These are phyloP conservation scores for Goffeauzyma gilvescens DNA, from an alignment of 768 basidiomycete genomes.

Conservation along the genomic window DNA sequence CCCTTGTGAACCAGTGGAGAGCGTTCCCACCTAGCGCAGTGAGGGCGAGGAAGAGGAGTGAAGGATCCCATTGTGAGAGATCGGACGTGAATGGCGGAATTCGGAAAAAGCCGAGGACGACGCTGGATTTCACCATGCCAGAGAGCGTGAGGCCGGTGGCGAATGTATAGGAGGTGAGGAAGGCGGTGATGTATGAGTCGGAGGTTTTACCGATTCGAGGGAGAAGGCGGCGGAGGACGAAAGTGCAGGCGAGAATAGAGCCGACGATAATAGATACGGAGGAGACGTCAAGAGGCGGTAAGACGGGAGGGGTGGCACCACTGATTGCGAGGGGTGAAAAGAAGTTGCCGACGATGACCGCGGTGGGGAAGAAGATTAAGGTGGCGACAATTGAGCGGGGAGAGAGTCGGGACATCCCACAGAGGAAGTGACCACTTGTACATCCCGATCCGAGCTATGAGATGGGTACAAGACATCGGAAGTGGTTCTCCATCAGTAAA, in stretches of 20 bases:
- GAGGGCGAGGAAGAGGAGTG: no score
- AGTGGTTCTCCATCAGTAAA: no score
- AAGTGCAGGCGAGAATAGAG: not conserved
- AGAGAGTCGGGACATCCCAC: slow-evolving; percentile 31
- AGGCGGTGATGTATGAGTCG: slow-evolving; percentile 11
- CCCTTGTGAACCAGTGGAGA: no score
- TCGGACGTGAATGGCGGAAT: slow-evolving; percentile 17
- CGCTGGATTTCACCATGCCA: slow-evolving; percentile 34
- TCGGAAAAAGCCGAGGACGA: slow-evolving; percentile 31
- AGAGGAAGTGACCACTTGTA: slow-evolving; percentile 33
- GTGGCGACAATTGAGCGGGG: slow-evolving; percentile 30
- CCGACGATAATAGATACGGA: not conserved
- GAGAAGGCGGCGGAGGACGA: not conserved
- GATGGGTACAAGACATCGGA: not conserved
- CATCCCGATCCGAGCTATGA: slow-evolving; percentile 31
- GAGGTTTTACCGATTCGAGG: not conserved
- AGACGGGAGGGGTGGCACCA: not conserved
- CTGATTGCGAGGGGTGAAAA: slow-evolving; percentile 3
- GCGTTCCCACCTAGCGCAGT: no score
- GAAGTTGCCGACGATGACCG: slow-evolving; percentile 21
- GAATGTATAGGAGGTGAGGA: slow-evolving; percentile 25
- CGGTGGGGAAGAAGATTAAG: slow-evolving; percentile 21
- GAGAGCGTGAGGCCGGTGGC: slow-evolving; percentile 27
- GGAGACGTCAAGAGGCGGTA: not conserved
- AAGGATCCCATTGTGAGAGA: no score